Evolutionary conservation across 192 early-diverging fungal species (phyloP).

Genomic region (Entomortierella lignicola): DNA sequence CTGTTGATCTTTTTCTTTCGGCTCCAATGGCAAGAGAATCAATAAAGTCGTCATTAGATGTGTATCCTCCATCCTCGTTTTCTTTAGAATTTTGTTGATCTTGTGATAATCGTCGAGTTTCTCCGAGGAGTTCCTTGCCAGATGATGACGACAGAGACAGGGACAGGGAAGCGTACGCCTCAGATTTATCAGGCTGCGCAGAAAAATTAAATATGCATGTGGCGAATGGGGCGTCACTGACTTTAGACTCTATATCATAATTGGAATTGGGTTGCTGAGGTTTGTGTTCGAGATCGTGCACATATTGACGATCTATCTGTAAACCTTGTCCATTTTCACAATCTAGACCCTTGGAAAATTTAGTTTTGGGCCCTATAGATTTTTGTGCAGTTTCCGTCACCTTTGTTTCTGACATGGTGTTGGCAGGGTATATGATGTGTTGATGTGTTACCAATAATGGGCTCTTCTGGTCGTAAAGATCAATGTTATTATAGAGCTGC

Average conservation of each 20-base stretch:
- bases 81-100: neutral
- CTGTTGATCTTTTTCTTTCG: constrained; percentile 16
- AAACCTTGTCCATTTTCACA: neutral
- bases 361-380: neutral
- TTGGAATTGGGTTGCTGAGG: neutral
- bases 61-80: neutral
- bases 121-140: neutral
- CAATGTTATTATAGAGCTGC: constrained; percentile 8
- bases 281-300: neutral
- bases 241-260: too few relatives aligned
- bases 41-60: neutral
- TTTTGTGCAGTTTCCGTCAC: neutral
- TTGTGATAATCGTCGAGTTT: neutral
- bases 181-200: constrained; percentile 13
- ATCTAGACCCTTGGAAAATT: constrained; percentile 7
- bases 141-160: neutral
- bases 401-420: constrained; percentile 1
- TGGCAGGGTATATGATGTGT: constrained; percentile 26
- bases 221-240: neutral
- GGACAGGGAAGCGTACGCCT: neutral
- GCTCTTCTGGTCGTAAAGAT: constrained; percentile 7
- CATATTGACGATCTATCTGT: constrained; percentile 4
- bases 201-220: constrained; percentile 8
- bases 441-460: constrained; percentile 21
- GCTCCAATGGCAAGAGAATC: constrained; percentile 8